Evolutionary conservation across 1,139 yeast genomes (phyloP), one percentile per base, ranked within the genome.

Genomic region (Yamadazyma diospyri): DNA sequence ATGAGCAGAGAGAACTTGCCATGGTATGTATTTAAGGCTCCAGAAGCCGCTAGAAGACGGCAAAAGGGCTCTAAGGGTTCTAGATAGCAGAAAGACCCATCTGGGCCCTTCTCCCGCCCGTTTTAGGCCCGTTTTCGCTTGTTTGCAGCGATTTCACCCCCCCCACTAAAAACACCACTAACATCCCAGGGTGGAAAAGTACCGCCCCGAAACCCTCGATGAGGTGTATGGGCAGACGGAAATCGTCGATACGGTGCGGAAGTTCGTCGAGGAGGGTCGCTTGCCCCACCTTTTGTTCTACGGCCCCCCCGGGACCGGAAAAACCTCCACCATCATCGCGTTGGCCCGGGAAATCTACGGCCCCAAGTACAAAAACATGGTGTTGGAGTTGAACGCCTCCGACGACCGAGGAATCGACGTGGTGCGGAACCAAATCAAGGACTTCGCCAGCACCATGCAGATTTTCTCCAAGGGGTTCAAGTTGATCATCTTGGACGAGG

Each of bases 301-400:
- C 56, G 98, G 98, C 0, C 97, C 97, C 0, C 97, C 98, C 16
- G 98, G 98, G 16, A 89, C 97, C 0, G 98, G 98, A 43, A 92
- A 92, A 55, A 92, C 98, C 0, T 86, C 96, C 1, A 89, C 97
- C 1, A 85, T 92, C 40, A 74, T 85, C 22, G 97, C 97, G 0
- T 62, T 92, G 39, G 97, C 98, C 2, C 69, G 77, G 34, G 96
- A 89, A 51, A 79, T 92, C n/a, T 92, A 87, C 51, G 97, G 97
- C 2, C 69, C 78, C 26, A 81, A 80, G 50, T 87, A 85, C 59
- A 75, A 72, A 47, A 85, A 83, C 53, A 87, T 86, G 95, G 96
- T 92, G 3, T 62, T 92, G 40, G 97, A 94, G 50, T 73, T 94
- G 48, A 84, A 84, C 52, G 94, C 94, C 3, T 79, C 88, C 1